A percentile compares a stretch with the other conserved stretches of the same genome.
Conservation (phyloP, 495 filamentous ascomycete species). For the Collariella sp. region DNA sequence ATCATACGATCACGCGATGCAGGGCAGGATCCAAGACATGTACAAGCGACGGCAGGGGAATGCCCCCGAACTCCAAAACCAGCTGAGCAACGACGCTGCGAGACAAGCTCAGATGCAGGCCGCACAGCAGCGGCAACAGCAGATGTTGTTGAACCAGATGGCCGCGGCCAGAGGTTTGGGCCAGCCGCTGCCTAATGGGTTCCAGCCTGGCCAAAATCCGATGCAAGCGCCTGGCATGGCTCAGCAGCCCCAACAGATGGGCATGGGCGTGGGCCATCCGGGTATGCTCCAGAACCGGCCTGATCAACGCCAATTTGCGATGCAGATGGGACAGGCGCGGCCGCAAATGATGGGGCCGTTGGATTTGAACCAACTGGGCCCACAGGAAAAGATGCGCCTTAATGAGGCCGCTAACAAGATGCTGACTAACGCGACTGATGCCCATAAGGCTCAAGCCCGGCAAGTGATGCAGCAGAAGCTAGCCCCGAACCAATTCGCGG, state of each 20-base stretch:
- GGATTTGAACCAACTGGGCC: constrained; percentile 18
- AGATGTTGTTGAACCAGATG: constrained; percentile 43
- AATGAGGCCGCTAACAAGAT: constrained; percentile 22
- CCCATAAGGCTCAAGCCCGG: constrained; percentile 27
- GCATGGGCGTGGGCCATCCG: constrained; percentile 29
- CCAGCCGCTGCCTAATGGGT: constrained; percentile 34
- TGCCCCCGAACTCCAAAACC: constrained; percentile 34
- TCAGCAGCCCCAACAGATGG: constrained; percentile 28
- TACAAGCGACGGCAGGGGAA: constrained; percentile 36
- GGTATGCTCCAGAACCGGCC: constrained; percentile 24
- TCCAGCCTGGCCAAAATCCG: constrained; percentile 42
- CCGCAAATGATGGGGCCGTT: background rate
- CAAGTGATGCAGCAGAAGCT: constrained; percentile 19
- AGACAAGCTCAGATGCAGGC: constrained; percentile 31
- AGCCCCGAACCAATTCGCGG: constrained; percentile 20
- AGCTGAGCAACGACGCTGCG: constrained; percentile 34
- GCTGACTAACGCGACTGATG: constrained; percentile 23
- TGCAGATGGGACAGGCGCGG: constrained; percentile 28
- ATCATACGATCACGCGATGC: constrained; percentile 32
- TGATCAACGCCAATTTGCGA: constrained; percentile 32
- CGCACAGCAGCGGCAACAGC: constrained; percentile 21
- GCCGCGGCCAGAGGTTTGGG: constrained; percentile 29
- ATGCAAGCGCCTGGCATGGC: constrained; percentile 41
- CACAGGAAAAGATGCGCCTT: constrained; percentile 24
- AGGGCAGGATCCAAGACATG: constrained; percentile 24